Evolutionary conservation across 2,329 filamentous ascomycete species (phyloP).

Genomic region (Trichoderma atrobrunneum): DNA sequence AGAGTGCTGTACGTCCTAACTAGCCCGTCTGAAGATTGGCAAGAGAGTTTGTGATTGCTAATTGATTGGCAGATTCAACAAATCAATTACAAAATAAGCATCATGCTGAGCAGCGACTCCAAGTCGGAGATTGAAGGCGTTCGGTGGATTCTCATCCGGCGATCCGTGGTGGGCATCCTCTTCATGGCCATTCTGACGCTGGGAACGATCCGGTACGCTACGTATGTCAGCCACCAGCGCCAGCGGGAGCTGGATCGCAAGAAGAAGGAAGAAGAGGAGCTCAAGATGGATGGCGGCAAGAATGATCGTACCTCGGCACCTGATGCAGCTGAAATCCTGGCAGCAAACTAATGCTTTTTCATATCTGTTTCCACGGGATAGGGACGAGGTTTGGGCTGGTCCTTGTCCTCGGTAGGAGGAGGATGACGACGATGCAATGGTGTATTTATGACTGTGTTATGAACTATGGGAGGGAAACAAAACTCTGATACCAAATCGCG

Average conservation of each 20-base stretch:
- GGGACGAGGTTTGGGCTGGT: conserved; percentile 6
- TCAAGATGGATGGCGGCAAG: conserved; percentile 43
- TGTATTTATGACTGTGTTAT: conserved; percentile 9
- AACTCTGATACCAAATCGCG: conserved; percentile 10
- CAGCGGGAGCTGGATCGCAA: conserved; percentile 45
- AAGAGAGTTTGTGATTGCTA: not conserved
- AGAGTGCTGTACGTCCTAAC: conserved; percentile 62
- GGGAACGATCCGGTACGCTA: conserved; percentile 57
- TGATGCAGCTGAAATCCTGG: conserved; percentile 56
- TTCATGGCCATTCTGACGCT: conserved; percentile 64
- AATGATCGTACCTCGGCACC: conserved; percentile 46
- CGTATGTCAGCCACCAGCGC: conserved; percentile 52
- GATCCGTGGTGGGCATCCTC: conserved; percentile 62
- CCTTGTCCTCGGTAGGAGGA: not conserved
- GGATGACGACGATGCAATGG: not conserved
- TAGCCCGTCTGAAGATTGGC: not conserved
- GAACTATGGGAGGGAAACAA: not conserved
- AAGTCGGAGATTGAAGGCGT: conserved; percentile 90
- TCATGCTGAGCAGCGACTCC: conserved; percentile 81
- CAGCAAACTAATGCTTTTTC: conserved; percentile 47
- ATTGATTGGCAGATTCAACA: conserved; percentile 67
- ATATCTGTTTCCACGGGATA: not conserved
- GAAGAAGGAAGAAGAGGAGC: conserved; percentile 43
- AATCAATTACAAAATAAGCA: conserved; percentile 94
- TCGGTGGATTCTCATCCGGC: conserved; percentile 74